A percentile compares a stretch with the other conserved stretches of the same genome.
These are phyloP conservation scores for Mollisia scopiformis DNA, from an alignment of 2,329 filamentous ascomycete species.

Conservation along the genomic window DNA sequence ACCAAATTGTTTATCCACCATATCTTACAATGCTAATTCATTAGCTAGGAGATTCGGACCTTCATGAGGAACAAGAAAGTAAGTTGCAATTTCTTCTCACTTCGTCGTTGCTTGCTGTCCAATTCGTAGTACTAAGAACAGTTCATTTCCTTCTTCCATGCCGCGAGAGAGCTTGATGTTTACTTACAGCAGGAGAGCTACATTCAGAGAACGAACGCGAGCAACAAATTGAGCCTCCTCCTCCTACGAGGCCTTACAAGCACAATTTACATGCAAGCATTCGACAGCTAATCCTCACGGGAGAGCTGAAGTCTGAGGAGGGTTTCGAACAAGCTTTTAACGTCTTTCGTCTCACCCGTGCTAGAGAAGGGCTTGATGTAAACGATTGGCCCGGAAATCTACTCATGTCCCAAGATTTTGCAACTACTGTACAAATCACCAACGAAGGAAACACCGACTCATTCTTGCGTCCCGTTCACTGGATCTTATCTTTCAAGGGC, in stretches of 20 bases:
- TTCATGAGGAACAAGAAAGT: conserved; percentile 71
- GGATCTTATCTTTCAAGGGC: conserved; percentile 47
- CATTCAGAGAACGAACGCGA: conserved; percentile 66
- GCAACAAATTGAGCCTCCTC: conserved; percentile 54
- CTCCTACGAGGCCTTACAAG: conserved; percentile 38
- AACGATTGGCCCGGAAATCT: conserved; percentile 43
- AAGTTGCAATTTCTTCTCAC: too few relatives aligned
- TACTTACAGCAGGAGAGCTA: too few relatives aligned
- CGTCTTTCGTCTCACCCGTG: conserved; percentile 35
- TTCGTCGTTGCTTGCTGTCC: too few relatives aligned
- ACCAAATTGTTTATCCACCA: too few relatives aligned
- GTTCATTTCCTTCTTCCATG: too few relatives aligned
- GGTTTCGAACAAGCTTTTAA: conserved; percentile 26
- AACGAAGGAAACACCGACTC: conserved; percentile 38
- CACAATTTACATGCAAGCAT: conserved; percentile 52
- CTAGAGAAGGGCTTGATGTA: conserved; percentile 38
- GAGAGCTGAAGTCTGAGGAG: not conserved
- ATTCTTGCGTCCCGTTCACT: conserved; percentile 58
- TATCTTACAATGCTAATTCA: too few relatives aligned
- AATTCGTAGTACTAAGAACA: too few relatives aligned
- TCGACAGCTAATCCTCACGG: conserved; percentile 43
- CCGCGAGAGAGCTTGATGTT: too few relatives aligned
- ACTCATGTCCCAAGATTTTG: conserved; percentile 54
- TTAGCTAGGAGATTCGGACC: conserved; percentile 40
- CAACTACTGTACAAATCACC: conserved; percentile 42